Base-by-base conservation (phyloP, 2,329 filamentous ascomycete species). In the Phialemoniopsis sp. region DNA sequence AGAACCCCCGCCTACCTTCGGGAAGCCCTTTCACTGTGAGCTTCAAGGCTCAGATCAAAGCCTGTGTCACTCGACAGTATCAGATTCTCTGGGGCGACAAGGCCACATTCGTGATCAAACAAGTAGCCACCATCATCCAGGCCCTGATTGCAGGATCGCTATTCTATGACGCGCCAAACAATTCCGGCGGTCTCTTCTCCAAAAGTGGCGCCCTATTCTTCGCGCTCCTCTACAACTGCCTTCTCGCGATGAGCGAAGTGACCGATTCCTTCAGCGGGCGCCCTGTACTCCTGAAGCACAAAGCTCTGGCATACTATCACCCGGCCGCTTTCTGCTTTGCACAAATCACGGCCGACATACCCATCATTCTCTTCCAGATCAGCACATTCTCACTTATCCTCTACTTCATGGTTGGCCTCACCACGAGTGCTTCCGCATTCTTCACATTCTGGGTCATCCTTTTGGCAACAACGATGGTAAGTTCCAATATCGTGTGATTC, bases 51-150 rank as follows among this genome's bases (percentile, higher is more conserved):
- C 88, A 93, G 60, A 82, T 93, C 2, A 55, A 76, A 19, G 78
- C 80, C 8, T 69, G 83, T 65, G 85, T 83, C 0, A 72, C 80
- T 48, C 76, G 88, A 32, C 86, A 93, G 59, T 82, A 88, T 43
- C 89, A 86, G 83, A 73, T 94, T 21, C 76, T 89, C 19, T 76
- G 78, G 55, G 87, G 87, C 30, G 86, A 94, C 60, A 82, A 74
- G 43, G 81, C 80, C 1, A 84, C 85, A 0, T 70, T 93, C 2
- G 83, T 81, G 58, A 91, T 86, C 31, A 93, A 91, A 49, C 73
- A 85, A 43, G 85, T 89, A 60, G 88, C 89, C 55, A 86, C 89
- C 51, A 62, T 91, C 41, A 75, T 82, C 41, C 87, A 87, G 56
- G 68, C 60, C 5, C 70, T 94, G 9, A 87, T 94, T 45, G 82